phyloP scores from a whole-genome alignment of 1,139 yeast genomes.

The Debaryomyces sp. region DNA sequence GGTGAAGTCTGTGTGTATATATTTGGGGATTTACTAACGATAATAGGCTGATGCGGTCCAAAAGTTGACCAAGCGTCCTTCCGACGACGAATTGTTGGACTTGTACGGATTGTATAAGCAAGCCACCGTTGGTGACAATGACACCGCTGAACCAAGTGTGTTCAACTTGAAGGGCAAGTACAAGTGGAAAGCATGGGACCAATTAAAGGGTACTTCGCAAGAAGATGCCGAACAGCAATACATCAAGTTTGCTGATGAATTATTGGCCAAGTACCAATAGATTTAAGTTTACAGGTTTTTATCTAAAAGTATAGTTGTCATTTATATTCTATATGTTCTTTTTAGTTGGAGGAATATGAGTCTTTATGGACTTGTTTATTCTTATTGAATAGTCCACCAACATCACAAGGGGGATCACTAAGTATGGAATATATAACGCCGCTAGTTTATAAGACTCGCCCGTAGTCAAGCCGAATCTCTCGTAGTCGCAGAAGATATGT shows the following conservation, averaged over 20 bases:
- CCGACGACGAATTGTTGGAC: constrained; percentile 81
- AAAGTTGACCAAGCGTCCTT: constrained; percentile 73
- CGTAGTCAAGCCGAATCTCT: constrained; percentile 33
- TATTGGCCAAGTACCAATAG: constrained; percentile 52
- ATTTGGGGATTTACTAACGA: constrained; percentile 14
- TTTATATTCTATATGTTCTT: constrained; percentile 7
- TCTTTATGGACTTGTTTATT: background rate
- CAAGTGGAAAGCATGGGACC: constrained; percentile 98
- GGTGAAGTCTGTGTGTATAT: background rate
- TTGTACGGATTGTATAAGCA: constrained; percentile 93
- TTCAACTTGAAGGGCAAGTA: constrained; percentile 93
- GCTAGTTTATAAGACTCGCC: constrained; percentile 45
- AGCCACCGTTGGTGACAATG: constrained; percentile 95
- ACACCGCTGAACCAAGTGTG: constrained; percentile 79
- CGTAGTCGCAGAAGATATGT: constrained; percentile 40
- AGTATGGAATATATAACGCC: constrained; percentile 66
- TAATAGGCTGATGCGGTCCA: constrained; percentile 80
- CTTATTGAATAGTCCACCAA: constrained; percentile 41
- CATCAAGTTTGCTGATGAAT: constrained; percentile 72
- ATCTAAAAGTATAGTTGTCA: constrained; percentile 1
- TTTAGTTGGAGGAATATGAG: background rate
- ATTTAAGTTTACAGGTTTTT: background rate
- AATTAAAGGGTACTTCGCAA: constrained; percentile 78
- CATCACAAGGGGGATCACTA: constrained; percentile 62
- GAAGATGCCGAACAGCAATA: constrained; percentile 91